Base-by-base conservation (phyloP, 495 filamentous ascomycete species). In the Aspergillus sclerotioniger region DNA sequence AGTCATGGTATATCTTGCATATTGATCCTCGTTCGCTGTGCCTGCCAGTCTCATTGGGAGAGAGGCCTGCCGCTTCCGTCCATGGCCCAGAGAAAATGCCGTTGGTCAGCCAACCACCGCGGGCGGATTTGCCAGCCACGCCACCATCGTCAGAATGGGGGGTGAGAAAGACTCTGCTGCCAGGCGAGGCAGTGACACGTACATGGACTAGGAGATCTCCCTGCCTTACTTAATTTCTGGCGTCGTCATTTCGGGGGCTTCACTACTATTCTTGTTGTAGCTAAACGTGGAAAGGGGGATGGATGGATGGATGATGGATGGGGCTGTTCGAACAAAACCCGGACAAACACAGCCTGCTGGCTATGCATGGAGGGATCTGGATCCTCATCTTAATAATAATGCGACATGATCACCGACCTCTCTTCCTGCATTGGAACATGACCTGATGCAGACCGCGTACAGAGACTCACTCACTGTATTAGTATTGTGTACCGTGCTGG, bases 81-180 rank as follows among this genome's bases (percentile, higher is more conserved):
- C 31, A 57, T 45, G 44, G 57, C 61, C 57, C 57, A 62, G 54
- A 5, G 47, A 50, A 63, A 57, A 57, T 8, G 31, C 31, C 16
- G 39, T 46, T 48, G 51, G 54, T 55, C 59, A 62, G 59, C 62
- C 62, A 65, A 65, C 62, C 62, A 65, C 59, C 59, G 49, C 28
- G 8, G 25, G 33, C 49, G 59, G 49, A 61, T 59, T 65, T 59
- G 54, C 59, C 59, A 62, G 59, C 63, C 59, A 65, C 63, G 56
- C 63, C 63, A 65, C 63, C 54, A 52, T 47, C 44, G 32, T 29
- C n/a, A 19, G 12, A 51, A 28, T 51, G 12, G 19, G 12, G 6
- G 25, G 3, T 6, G 16, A 54, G 13, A 31, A 8, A 21, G 25
- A 19, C 19, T 16, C n/a, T 35, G 54, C 41, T 39, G n/a, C n/a